These are phyloP conservation scores for Neohortaea acidophila DNA, from an alignment of 495 filamentous ascomycete species.

Conservation along the genomic window DNA sequence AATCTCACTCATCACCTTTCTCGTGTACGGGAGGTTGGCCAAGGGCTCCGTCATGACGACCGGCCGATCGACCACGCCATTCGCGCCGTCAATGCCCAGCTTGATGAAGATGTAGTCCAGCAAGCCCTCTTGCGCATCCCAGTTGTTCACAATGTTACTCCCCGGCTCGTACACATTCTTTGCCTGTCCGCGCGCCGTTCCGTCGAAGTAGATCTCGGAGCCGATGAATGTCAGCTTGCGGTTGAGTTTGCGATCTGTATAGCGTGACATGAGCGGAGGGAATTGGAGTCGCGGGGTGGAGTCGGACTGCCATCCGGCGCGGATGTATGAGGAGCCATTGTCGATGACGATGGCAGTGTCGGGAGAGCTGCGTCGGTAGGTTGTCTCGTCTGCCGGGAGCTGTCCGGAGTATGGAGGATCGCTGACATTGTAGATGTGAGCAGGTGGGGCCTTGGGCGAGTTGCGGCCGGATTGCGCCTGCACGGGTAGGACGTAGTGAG, in stretches of 20 bases:
- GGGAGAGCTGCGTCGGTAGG: constrained; percentile 37
- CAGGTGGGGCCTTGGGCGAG: constrained; percentile 35
- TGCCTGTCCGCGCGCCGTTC: constrained; percentile 78
- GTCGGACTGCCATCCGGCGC: constrained; percentile 93
- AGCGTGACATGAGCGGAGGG: constrained; percentile 82
- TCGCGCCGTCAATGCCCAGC: constrained; percentile 63
- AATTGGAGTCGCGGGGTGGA: constrained; percentile 57
- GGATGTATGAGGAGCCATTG: constrained; percentile 82
- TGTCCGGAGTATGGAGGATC: constrained; percentile 71
- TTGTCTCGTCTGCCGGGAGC: constrained; percentile 44
- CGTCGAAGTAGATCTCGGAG: constrained; percentile 81
- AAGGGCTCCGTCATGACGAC: constrained; percentile 94
- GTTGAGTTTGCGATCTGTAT: constrained; percentile 79
- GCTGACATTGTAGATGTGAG: constrained; percentile 38
- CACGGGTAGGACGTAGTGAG: constrained; percentile 15
- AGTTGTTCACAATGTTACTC: constrained; percentile 82
- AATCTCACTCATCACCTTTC: constrained; percentile 91
- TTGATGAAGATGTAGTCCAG: constrained; percentile 88
- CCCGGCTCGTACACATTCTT: constrained; percentile 83
- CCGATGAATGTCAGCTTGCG: constrained; percentile 84
- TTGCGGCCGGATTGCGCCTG: constrained; percentile 10
- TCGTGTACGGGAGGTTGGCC: constrained; percentile 71
- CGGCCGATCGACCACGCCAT: constrained; percentile 62
- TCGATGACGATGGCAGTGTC: constrained; percentile 85
- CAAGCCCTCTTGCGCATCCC: constrained; percentile 89